Evolutionary conservation across 2,329 filamentous ascomycete genomes (phyloP), one percentile per base, ranked within the genome.

Genomic region (Hypoxylon sp.): DNA sequence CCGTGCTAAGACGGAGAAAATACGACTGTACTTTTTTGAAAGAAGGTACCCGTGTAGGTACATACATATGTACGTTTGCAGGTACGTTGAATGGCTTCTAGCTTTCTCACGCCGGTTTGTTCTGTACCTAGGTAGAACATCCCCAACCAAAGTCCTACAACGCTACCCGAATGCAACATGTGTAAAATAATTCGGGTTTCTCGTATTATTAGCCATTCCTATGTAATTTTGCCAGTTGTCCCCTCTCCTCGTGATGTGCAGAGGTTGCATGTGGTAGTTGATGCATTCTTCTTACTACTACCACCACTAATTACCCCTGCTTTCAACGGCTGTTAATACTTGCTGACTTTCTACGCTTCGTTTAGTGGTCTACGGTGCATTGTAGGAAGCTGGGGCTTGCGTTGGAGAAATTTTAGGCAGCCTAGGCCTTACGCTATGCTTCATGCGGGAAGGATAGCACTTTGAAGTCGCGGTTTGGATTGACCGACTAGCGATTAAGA

Each of bases 341-440:
- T 67, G 67, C 64, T 70, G 63, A 59, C 67, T 56, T 62, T 65
- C 48, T 58, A 50, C 63, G 55, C 8, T 37, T 50, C 29, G 44
- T 39, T 33, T 47, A 61, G 48, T 67, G 65, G 59, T 22, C 42
- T 48, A 51, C n/a, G n/a, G n/a, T n/a, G n/a, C 39, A 37, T 37
- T 5, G 4, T 19, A 22, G 22, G 33, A 59, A 55, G 65, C 24
- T 56, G n/a, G 29, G 8, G 29, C 29, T 31, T 31, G 29, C 29
- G 51, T 39, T 48, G 33, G 57, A 22, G 48, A 52, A 57, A 35
- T n/a, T 47, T 54, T 31, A 52, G 31, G n/a, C 19, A 37, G 39
- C 29, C 29, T 44, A 33, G 26, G 14, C 37, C 51, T 33, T 63
- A 63, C 35, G 31, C 54, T 64, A 64, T 26, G 29, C 54, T 11